Evolutionary conservation across 306 rosid species (phyloP).

Genomic region (Gynostemma pentaphyllum): DNA sequence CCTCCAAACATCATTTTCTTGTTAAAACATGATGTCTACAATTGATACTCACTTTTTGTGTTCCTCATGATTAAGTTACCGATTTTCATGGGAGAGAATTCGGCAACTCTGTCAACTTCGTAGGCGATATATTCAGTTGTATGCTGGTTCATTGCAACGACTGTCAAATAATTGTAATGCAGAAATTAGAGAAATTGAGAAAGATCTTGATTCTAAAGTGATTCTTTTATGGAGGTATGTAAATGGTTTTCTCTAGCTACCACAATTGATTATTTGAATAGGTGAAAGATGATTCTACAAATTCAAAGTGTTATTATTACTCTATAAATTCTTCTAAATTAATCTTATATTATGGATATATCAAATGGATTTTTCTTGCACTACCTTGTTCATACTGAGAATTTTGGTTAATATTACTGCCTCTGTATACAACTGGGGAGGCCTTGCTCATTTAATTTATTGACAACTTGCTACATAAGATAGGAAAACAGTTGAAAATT

Average conservation of each 20-base stretch:
- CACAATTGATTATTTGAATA: too few relatives aligned
- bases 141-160: constrained; percentile 62
- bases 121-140: constrained; percentile 76
- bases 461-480: background rate
- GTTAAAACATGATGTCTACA: background rate
- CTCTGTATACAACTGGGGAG: background rate
- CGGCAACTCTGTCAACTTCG: constrained; percentile 80
- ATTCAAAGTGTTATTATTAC: background rate
- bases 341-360: background rate
- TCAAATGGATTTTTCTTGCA: background rate
- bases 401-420: too few relatives aligned
- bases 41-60: constrained; percentile 22
- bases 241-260: constrained; percentile 8
- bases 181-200: constrained; percentile 84
- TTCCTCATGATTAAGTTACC: constrained; percentile 50
- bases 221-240: constrained; percentile 92
- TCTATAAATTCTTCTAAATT: too few relatives aligned
- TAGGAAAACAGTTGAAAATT: too few relatives aligned
- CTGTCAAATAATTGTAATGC: constrained; percentile 22
- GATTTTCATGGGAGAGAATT: constrained; percentile 90
- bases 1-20: background rate
- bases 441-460: background rate
- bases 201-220: constrained; percentile 86
- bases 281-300: too few relatives aligned
- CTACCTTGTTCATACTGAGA: background rate